Evolutionary conservation across 148 eudicot species (phyloP).

Genomic region (Tetragonia tetragonoides): DNA sequence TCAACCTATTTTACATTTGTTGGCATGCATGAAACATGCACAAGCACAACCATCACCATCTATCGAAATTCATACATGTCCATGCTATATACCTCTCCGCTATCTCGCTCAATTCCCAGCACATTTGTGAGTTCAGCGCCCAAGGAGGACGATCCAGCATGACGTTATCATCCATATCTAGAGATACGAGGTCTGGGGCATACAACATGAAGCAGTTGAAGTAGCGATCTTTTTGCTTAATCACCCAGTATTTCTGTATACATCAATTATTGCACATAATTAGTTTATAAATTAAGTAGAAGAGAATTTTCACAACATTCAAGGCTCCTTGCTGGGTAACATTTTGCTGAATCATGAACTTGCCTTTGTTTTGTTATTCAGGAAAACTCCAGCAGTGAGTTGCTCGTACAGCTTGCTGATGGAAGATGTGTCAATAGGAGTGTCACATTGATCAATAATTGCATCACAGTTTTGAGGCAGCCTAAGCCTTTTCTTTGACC

Average conservation of each 20-base stretch:
- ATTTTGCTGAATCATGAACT: background rate
- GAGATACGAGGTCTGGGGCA: conserved; percentile 5
- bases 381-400: conserved; percentile 18
- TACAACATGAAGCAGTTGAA: conserved; percentile 25
- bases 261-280: background rate
- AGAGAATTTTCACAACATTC: too few species aligned
- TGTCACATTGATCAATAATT: conserved; percentile 14
- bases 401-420: conserved; percentile 9
- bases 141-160: too few species aligned
- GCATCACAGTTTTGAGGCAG: conserved; percentile 19
- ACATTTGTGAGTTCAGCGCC: background rate
- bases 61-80: too few species aligned
- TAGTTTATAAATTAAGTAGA: too few species aligned
- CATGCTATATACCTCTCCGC: conserved; percentile 14
- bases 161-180: background rate
- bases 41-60: too few species aligned
- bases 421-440: conserved; percentile 14
- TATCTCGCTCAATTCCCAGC: background rate
- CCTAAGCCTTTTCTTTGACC: conserved; percentile 11
- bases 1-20: too few species aligned
- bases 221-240: conserved; percentile 6
- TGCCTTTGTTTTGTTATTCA: conserved; percentile 3
- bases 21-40: too few species aligned
- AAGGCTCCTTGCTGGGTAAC: too few species aligned
- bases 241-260: conserved; percentile 25